Percentiles rank a stretch among this genome's conserved stretches.
phyloP scores from a whole-genome alignment of 495 filamentous ascomycete genomes.

The Podospora conica region DNA sequence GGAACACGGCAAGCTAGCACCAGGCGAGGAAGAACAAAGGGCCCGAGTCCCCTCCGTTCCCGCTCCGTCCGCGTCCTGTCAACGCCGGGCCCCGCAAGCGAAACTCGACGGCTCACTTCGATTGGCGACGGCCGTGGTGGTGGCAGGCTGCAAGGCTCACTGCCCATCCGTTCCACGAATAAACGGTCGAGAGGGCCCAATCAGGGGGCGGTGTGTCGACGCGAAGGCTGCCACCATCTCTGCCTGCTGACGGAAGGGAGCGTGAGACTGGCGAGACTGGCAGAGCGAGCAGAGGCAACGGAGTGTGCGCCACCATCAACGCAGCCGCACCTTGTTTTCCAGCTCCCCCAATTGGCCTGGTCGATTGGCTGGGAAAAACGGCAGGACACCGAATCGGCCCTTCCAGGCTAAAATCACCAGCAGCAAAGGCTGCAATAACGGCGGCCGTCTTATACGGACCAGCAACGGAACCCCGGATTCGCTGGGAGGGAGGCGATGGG shows the following conservation, averaged over 20 bases:
- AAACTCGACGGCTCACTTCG: neutral
- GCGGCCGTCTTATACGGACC: conserved; percentile 25
- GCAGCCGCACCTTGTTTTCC: conserved; percentile 38
- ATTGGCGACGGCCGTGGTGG: neutral
- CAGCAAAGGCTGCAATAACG: conserved; percentile 23
- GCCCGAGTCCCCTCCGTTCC: conserved; percentile 8
- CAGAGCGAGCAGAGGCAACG: neutral
- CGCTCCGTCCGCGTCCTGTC: conserved; percentile 3
- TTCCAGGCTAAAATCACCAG: conserved; percentile 35
- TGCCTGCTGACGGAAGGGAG: neutral
- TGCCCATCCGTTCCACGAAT: conserved; percentile 8
- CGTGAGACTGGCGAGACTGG: neutral
- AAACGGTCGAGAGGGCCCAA: neutral
- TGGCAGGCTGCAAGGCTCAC: conserved; percentile 4
- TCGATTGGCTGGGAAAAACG: conserved; percentile 30
- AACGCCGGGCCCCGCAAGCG: neutral
- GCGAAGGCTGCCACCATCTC: neutral
- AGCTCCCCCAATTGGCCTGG: conserved; percentile 19
- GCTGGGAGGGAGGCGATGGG: conserved; percentile 2
- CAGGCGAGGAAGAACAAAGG: conserved; percentile 2
- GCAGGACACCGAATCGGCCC: conserved; percentile 31
- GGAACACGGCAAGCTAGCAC: conserved; percentile 12
- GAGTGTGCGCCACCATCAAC: conserved; percentile 28
- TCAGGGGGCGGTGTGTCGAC: neutral
- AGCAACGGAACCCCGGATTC: conserved; percentile 30